phyloP scores from a whole-genome alignment of 2,329 filamentous ascomycete genomes.

The Botrytis medusae region DNA sequence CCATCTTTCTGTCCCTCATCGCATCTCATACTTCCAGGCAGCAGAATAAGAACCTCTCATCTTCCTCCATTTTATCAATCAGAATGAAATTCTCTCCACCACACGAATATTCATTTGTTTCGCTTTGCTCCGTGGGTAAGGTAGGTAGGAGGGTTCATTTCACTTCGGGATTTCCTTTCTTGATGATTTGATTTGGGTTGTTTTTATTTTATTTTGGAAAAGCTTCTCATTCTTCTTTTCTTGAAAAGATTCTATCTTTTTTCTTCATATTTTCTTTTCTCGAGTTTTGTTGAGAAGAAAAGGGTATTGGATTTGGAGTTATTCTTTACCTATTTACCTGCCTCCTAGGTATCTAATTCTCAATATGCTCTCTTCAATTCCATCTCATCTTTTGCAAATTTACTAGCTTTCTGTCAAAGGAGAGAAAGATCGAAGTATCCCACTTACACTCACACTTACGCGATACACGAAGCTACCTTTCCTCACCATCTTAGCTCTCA shows the following conservation, averaged over 20 bases:
- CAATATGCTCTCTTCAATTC: neutral
- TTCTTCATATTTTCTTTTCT: neutral
- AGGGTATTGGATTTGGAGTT: neutral
- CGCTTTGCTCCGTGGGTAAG: neutral
- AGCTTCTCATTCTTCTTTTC: neutral
- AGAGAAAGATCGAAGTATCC: neutral
- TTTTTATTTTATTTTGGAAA: neutral
- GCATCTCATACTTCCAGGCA: slow-evolving; percentile 15
- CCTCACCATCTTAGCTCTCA: neutral
- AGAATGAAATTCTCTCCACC: neutral
- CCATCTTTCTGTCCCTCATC: neutral
- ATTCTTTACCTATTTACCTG: neutral
- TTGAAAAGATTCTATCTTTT: neutral
- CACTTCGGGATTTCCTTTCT: neutral
- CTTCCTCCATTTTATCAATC: neutral
- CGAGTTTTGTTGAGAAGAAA: neutral
- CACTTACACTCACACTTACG: neutral
- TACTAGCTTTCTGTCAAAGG: neutral
- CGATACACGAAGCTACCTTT: neutral
- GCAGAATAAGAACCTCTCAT: slow-evolving; percentile 17
- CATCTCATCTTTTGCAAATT: neutral
- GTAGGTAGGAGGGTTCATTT: neutral
- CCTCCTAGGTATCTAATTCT: neutral
- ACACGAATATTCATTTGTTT: neutral
- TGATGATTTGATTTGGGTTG: neutral